Evolutionary conservation across 2,329 filamentous ascomycete genomes (phyloP).

Genomic region (Penicillium sp.): DNA sequence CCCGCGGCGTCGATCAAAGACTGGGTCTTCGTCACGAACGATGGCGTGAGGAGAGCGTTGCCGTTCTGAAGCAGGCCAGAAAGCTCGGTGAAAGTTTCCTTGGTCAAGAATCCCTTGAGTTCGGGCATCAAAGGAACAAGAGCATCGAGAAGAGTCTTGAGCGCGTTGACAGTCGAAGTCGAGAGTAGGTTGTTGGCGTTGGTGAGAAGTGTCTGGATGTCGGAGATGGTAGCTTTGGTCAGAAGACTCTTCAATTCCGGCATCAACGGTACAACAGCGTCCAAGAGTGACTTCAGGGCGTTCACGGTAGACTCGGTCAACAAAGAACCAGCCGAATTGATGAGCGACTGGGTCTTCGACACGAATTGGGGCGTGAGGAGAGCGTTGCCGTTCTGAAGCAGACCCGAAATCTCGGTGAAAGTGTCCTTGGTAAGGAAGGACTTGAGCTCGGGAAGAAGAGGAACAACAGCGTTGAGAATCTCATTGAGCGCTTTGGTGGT

Average conservation of each 20-base stretch:
- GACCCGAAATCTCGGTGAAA: conserved; percentile 14
- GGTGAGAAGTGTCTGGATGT: conserved; percentile 7
- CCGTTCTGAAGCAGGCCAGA: conserved; percentile 18
- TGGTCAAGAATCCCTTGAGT: conserved; percentile 20
- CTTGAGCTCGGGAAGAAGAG: conserved; percentile 20
- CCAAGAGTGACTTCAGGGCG: conserved; percentile 5
- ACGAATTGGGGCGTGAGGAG: conserved; percentile 21
- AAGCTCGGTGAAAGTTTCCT: conserved; percentile 18
- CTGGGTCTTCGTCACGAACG: conserved; percentile 21
- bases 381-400: conserved; percentile 21
- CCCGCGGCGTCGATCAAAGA: conserved; percentile 18
- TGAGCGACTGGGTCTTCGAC: conserved; percentile 17
- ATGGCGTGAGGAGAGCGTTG: conserved; percentile 20
- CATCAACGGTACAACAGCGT: conserved; percentile 45
- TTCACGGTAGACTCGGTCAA: conserved; percentile 16
- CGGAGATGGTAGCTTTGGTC: conserved; percentile 63
- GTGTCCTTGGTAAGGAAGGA: conserved; percentile 19
- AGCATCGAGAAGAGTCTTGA: conserved; percentile 21
- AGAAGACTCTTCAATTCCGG: conserved; percentile 63
- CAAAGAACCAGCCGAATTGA: conserved; percentile 17
- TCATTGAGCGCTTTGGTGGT: conserved; percentile 19
- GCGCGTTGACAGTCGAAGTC: conserved; percentile 6
- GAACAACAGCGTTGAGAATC: conserved; percentile 12
- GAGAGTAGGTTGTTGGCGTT: conserved; percentile 14
- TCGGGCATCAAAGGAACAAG: conserved; percentile 17